Evolutionary conservation across 179 eudicot genomes (phyloP), one percentile per base, ranked within the genome.

Genomic region (Silene coronaria): DNA sequence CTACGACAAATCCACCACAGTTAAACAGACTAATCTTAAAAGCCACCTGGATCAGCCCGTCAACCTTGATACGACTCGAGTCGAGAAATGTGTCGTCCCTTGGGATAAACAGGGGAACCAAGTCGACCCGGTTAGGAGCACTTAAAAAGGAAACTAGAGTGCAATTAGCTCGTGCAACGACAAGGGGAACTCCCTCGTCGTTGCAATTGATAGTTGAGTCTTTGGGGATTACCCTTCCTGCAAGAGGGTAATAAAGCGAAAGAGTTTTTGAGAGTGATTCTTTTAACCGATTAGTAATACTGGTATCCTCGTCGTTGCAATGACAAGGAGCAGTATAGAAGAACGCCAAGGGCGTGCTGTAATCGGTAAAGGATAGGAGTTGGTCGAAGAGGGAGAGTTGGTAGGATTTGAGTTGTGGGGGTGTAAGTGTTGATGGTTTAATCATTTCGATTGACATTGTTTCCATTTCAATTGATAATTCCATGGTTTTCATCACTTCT

Each of bases 201-300:
- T 70, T 70, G 73, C 73, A 70, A 23, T 45, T n/a, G 6, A 48
- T 46, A 7, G 22, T 24, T 6, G 59, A 24, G 6, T 70, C 36
- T 10, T 22, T 21, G 30, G 6, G 9, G 9, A 51, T 6, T 19
- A 70, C 58, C 22, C 73, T 70, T 2, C 73, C 73, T 0, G 73
- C 73, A 5, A 70, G 60, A 70, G 73, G 73, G 21, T 70, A 70
- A 7, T 9, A 70, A 6, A 46, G 0, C 10, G 73, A 5, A 6
- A 70, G 36, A 4, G 73, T 17, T 13, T 70, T 46, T 36, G 34
- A 22, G 7, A 70, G 73, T 22, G 72, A 69, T 16, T 69, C 32
- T 69, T 69, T 69, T 0, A 69, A 48, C 2, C 59, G 72, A 14
- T n/a, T n/a, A 5, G 21, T 12, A 12, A 9, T 72, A 73, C 74